Evolutionary conservation across 2,329 filamentous ascomycete genomes (phyloP).

Genomic region (Aureobasidium sp.): DNA sequence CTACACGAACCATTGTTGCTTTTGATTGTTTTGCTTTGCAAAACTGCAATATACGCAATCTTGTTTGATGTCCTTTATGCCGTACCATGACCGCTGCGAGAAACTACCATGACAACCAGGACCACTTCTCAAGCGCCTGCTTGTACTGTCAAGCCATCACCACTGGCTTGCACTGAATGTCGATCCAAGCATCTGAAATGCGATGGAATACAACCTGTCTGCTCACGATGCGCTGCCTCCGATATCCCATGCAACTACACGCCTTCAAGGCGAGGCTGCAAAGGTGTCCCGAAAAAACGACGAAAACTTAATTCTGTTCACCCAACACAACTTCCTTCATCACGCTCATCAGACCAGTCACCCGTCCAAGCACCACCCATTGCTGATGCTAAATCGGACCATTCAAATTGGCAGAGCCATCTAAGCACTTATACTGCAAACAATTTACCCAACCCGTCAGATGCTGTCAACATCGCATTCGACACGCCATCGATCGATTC

Average conservation of each 20-base stretch:
- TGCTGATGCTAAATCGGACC: constrained; percentile 34
- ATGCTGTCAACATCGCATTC: not conserved
- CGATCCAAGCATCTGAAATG: constrained; percentile 64
- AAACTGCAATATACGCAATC: not conserved
- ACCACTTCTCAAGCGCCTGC: not conserved
- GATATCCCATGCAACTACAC: constrained; percentile 62
- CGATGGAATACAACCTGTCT: constrained; percentile 57
- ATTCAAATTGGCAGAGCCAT: constrained; percentile 48
- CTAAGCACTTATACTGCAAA: constrained; percentile 26
- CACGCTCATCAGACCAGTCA: constrained; percentile 41
- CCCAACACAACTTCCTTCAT: constrained; percentile 38
- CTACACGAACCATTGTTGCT: not conserved
- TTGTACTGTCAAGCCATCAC: not conserved
- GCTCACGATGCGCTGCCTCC: constrained; percentile 55
- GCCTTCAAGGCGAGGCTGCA: constrained; percentile 66
- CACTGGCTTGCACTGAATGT: constrained; percentile 33
- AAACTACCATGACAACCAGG: not conserved
- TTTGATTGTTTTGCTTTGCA: not conserved
- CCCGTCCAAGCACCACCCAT: constrained; percentile 37
- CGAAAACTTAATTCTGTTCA: constrained; percentile 38
- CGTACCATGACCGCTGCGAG: not conserved
- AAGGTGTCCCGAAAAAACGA: constrained; percentile 47
- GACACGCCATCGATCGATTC: not conserved
- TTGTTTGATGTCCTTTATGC: not conserved
- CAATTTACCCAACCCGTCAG: constrained; percentile 6